These are phyloP conservation scores for Monascus ruber DNA, from an alignment of 2,329 filamentous ascomycete species.

Conservation along the genomic window DNA sequence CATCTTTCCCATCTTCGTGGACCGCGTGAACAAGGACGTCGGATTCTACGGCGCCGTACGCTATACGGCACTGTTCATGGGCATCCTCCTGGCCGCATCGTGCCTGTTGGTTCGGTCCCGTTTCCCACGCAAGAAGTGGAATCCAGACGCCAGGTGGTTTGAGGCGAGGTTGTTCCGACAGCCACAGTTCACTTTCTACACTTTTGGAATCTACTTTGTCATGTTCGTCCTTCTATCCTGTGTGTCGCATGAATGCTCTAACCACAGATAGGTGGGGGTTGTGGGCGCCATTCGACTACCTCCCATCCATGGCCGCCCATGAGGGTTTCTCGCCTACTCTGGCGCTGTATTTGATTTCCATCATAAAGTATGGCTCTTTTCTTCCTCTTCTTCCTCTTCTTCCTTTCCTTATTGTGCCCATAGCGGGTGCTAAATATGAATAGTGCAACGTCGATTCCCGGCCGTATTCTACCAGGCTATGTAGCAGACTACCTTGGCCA, in stretches of 20 bases:
- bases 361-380: too few relatives aligned
- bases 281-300: too few relatives aligned
- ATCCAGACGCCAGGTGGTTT: neutral
- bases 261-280: too few relatives aligned
- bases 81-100: slow-evolving; percentile 43
- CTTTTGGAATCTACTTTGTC: slow-evolving; percentile 42
- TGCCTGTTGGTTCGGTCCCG: slow-evolving; percentile 39
- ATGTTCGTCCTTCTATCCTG: slow-evolving; percentile 35
- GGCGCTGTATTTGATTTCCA: too few relatives aligned
- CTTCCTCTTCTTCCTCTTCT: too few relatives aligned
- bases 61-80: slow-evolving; percentile 46
- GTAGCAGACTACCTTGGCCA: slow-evolving; percentile 42
- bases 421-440: slow-evolving; percentile 42
- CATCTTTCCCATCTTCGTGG: slow-evolving; percentile 48
- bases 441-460: slow-evolving; percentile 40
- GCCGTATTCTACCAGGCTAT: slow-evolving; percentile 43
- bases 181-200: slow-evolving; percentile 44
- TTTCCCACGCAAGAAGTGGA: slow-evolving; percentile 14
- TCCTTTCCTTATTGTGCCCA: too few relatives aligned
- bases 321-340: too few relatives aligned
- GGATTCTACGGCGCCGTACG: slow-evolving; percentile 46
- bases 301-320: too few relatives aligned
- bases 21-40: slow-evolving; percentile 37
- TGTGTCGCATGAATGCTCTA: slow-evolving; percentile 17
- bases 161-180: slow-evolving; percentile 32